Evolutionary conservation across 2,329 filamentous ascomycete genomes (phyloP), one percentile per base, ranked within the genome.

Genomic region (Shiraia bambusicola): DNA sequence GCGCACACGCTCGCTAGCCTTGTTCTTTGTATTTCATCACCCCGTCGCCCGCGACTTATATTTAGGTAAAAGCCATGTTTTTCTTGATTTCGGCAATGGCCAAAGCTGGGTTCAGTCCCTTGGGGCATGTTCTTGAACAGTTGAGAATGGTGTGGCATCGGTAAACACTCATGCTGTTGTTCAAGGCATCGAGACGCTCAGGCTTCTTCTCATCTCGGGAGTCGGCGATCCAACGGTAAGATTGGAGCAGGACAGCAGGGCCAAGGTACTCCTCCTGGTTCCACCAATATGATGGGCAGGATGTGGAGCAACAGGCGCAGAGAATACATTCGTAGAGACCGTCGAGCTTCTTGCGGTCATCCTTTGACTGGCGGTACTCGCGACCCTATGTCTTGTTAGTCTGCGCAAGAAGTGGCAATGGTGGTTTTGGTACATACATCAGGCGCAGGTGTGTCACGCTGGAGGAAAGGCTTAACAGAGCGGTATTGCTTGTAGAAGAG

Each of bases 401-500:
- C 6, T 14, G 8, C 9, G 7, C 6, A 3, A 10, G 36, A 3
- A 10, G 36, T 26, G 17, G 19, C 11, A 16, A 26, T 22, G 13
- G 22, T 31, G 16, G 3, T 3, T n/a, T 13, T 8, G 25, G 35
- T 33, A 78, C 86, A 70, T 80, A 94, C 88, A 68, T 96, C 88
- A 57, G 84, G 82, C 30, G 88, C 76, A 40, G 88, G 86, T 19
- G 88, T 93, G 52, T 91, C 86, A 66, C 90, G 83, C 78, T 97
- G 93, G 39, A 98, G 84, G 72, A 95, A 98, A 30, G 93, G 93
- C 84, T 97, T 95, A 76, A 98, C 96, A 12, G 91, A 96, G 76
- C 96, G 95, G 83, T 98, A 98, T 80, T 98, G 93, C 82, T 97
- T 97, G 83, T 98, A 98, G 78, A 98, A 97, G 67, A 93, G 87